Percentiles rank a stretch among this genome's conserved stretches.
These are phyloP conservation scores for Lentinula aciculospora DNA, from an alignment of 768 basidiomycete species.

Conservation along the genomic window DNA sequence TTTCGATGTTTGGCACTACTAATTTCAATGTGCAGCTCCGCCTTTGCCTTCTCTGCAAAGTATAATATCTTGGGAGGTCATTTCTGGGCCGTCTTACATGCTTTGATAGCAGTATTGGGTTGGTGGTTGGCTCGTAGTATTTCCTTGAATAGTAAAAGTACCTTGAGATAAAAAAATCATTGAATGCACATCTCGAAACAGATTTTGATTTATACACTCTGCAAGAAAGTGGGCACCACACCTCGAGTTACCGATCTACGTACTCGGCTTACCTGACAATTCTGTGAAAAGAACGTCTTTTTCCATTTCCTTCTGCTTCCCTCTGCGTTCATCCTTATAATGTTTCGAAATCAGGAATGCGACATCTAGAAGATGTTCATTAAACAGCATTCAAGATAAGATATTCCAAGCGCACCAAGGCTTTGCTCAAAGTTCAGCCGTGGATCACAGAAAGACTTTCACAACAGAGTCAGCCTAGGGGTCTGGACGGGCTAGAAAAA, in stretches of 20 bases:
- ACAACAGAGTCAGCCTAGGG: neutral
- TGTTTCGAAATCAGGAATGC: slow-evolving; percentile 83
- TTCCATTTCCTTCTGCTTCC: slow-evolving; percentile 17
- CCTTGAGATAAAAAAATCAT: neutral
- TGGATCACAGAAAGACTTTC: slow-evolving; percentile 89
- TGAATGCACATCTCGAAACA: neutral
- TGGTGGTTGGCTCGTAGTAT: slow-evolving; percentile 5
- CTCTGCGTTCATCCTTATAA: slow-evolving; percentile 63
- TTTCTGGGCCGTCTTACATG: slow-evolving; percentile 43
- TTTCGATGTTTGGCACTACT: no score
- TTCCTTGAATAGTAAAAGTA: neutral
- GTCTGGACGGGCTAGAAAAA: neutral
- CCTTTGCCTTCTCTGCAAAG: slow-evolving; percentile 49
- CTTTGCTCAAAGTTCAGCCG: slow-evolving; percentile 92
- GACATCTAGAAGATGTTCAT: slow-evolving; percentile 39
- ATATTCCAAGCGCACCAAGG: slow-evolving; percentile 54
- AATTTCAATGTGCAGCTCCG: slow-evolving; percentile 40
- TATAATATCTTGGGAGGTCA: slow-evolving; percentile 45
- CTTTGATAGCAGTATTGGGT: neutral
- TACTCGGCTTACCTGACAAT: slow-evolving; percentile 14
- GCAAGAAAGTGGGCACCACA: no score
- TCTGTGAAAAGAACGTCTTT: slow-evolving; percentile 31
- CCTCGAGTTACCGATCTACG: no score
- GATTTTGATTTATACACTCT: no score
- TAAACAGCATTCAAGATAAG: neutral